A percentile compares a stretch with the other conserved stretches of the same genome.
Evolutionary conservation across 495 filamentous ascomycete species (phyloP).

Genomic region (Hypomontagnella submonticulosa): DNA sequence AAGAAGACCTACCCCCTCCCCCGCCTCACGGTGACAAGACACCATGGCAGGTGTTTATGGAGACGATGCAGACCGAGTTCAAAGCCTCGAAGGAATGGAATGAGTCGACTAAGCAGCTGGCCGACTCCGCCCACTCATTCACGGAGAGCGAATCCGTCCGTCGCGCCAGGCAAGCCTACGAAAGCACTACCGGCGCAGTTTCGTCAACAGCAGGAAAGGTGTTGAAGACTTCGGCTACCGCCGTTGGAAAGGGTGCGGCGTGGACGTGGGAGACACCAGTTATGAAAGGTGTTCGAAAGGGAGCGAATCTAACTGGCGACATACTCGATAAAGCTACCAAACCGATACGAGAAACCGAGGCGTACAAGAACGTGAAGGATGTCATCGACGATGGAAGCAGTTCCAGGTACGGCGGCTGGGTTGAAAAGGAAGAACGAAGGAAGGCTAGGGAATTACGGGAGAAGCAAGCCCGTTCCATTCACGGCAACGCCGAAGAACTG

Average conservation of each 20-base stretch:
- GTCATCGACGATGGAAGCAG: constrained; percentile 97
- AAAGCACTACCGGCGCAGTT: constrained; percentile 79
- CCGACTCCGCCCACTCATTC: constrained; percentile 86
- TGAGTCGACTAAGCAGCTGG: constrained; percentile 94
- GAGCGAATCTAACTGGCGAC: constrained; percentile 83
- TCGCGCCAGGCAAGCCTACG: constrained; percentile 85
- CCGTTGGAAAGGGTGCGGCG: constrained; percentile 85
- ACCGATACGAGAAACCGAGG: constrained; percentile 92
- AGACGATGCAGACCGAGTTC: constrained; percentile 91
- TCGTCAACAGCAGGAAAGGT: constrained; percentile 78
- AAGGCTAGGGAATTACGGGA: constrained; percentile 79
- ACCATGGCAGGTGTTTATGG: constrained; percentile 97
- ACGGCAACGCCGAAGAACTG: constrained; percentile 63
- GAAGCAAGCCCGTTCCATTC: constrained; percentile 56
- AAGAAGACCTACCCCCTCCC: constrained; percentile 84
- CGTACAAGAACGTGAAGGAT: constrained; percentile 92
- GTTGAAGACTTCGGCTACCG: constrained; percentile 84
- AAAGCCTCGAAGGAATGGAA: constrained; percentile 99
- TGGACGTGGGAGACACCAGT: constrained; percentile 98
- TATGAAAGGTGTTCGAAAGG: constrained; percentile 90
- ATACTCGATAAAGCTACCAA: constrained; percentile 92
- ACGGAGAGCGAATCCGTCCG: constrained; percentile 94
- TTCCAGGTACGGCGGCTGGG: constrained; percentile 93
- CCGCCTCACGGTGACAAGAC: constrained; percentile 98
- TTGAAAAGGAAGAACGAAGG: constrained; percentile 92